A percentile compares a stretch with the other conserved stretches of the same genome.
Evolutionary conservation across 2,329 filamentous ascomycete genomes (phyloP).

Genomic region (Aureobasidium melanogenum): DNA sequence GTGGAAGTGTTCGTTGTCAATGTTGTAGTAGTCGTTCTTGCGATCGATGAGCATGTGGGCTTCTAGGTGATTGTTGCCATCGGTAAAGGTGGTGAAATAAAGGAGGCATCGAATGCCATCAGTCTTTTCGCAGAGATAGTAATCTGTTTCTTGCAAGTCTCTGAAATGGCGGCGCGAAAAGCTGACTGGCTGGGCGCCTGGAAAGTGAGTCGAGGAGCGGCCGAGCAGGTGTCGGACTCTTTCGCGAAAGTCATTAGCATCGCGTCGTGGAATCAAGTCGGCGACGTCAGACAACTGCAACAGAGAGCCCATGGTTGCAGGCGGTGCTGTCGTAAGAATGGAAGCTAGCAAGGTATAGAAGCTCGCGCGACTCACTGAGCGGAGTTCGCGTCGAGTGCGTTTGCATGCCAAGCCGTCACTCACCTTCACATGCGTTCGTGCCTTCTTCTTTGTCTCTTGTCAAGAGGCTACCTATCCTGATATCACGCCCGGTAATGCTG

Average conservation of each 20-base stretch:
- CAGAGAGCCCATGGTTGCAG: constrained; percentile 18
- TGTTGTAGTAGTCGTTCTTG: constrained; percentile 92
- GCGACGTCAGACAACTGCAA: constrained; percentile 21
- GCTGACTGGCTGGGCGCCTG: constrained; percentile 88
- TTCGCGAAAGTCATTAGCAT: constrained; percentile 21
- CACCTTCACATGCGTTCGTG: background rate
- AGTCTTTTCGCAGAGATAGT: constrained; percentile 97
- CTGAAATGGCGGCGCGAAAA: constrained; percentile 73
- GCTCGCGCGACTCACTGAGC: background rate
- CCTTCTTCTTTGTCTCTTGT: background rate
- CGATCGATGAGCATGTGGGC: constrained; percentile 91
- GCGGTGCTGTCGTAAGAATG: background rate
- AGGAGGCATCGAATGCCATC: constrained; percentile 94
- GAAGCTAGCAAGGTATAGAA: background rate
- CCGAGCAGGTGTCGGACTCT: constrained; percentile 51
- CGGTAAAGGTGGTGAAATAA: constrained; percentile 62
- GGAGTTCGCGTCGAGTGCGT: background rate
- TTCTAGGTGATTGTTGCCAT: constrained; percentile 38
- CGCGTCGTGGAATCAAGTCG: constrained; percentile 17
- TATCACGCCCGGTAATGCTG: background rate
- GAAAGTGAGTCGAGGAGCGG: constrained; percentile 61
- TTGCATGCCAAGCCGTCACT: background rate
- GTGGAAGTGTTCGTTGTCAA: constrained; percentile 61
- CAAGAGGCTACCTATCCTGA: background rate
- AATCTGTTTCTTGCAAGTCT: constrained; percentile 77